Evolutionary conservation across 805 yeast species (phyloP).

Genomic region (Kazachstania kunashirensis): DNA sequence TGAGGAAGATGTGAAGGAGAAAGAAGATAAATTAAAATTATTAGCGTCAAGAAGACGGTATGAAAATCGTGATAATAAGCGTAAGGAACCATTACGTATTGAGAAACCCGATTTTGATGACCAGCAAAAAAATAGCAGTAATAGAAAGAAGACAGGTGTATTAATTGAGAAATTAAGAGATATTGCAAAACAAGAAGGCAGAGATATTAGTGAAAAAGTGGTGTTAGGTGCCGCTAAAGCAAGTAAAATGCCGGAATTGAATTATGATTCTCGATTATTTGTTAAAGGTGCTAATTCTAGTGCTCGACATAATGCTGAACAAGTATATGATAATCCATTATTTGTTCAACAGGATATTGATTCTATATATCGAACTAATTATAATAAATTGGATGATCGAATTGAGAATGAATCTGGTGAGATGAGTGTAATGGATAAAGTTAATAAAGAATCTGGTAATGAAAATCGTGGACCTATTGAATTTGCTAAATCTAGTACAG

Average conservation of each 20-base stretch:
- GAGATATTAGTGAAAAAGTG: slow-evolving; percentile 49
- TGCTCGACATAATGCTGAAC: slow-evolving; percentile 34
- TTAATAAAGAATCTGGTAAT: slow-evolving; percentile 4
- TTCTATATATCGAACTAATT: slow-evolving; percentile 39
- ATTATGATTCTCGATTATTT: slow-evolving; percentile 52
- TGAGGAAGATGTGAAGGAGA: slow-evolving; percentile 39
- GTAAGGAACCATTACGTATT: slow-evolving; percentile 1
- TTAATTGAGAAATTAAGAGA: slow-evolving; percentile 33
- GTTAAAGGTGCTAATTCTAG: slow-evolving; percentile 35
- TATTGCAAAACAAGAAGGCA: slow-evolving; percentile 36
- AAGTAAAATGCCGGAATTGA: slow-evolving; percentile 31
- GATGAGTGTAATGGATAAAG: slow-evolving; percentile 1
- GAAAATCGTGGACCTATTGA: slow-evolving; percentile 36
- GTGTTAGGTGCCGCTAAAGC: slow-evolving; percentile 41
- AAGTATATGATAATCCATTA: slow-evolving; percentile 49
- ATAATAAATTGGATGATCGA: slow-evolving; percentile 17
- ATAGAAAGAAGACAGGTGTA: neutral
- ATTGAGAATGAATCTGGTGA: slow-evolving; percentile 13
- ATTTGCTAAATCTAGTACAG: slow-evolving; percentile 30
- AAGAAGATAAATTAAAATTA: slow-evolving; percentile 41
- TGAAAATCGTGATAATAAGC: neutral
- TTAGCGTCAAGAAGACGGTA: slow-evolving; percentile 34
- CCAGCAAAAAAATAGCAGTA: neutral
- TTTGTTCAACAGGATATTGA: slow-evolving; percentile 46
- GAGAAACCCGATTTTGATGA: neutral